These are phyloP conservation scores for Saccharomycopsis oosterbeekiorum DNA, from an alignment of 805 yeast species.

Conservation along the genomic window DNA sequence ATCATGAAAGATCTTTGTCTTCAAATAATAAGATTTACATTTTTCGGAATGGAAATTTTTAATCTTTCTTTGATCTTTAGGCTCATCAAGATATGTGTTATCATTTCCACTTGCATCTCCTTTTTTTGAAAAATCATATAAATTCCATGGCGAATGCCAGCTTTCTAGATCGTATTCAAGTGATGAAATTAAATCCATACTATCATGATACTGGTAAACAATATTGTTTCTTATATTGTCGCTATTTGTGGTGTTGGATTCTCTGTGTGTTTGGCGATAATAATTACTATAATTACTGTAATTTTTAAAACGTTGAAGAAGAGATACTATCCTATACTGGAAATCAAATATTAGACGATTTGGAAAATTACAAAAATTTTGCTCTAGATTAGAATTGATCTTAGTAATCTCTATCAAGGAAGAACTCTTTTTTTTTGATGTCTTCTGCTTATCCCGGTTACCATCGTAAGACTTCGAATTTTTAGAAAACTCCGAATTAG, in stretches of 20 bases:
- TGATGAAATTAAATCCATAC: constrained; percentile 27
- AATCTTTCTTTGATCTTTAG: too few relatives aligned
- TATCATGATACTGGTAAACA: constrained; percentile 33
- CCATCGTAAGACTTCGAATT: neutral
- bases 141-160: constrained; percentile 37
- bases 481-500: neutral
- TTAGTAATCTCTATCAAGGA: neutral
- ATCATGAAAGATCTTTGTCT: constrained; percentile 36
- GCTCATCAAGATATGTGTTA: neutral
- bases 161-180: constrained; percentile 22
- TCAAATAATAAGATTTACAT: constrained; percentile 39
- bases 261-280: neutral
- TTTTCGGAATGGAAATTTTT: constrained; percentile 29
- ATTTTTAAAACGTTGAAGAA: neutral
- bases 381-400: neutral
- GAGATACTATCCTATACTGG: constrained; percentile 24
- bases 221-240: constrained; percentile 17
- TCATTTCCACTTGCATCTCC: constrained; percentile 4
- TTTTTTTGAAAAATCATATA: constrained; percentile 11
- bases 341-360: constrained; percentile 32
- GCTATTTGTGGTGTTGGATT: neutral
- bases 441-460: neutral
- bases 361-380: constrained; percentile 39
- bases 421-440: neutral
- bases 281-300: neutral